Evolutionary conservation across 1,284 basidiomycete genomes (phyloP).

Genomic region (Papiliotrema nemorosa): DNA sequence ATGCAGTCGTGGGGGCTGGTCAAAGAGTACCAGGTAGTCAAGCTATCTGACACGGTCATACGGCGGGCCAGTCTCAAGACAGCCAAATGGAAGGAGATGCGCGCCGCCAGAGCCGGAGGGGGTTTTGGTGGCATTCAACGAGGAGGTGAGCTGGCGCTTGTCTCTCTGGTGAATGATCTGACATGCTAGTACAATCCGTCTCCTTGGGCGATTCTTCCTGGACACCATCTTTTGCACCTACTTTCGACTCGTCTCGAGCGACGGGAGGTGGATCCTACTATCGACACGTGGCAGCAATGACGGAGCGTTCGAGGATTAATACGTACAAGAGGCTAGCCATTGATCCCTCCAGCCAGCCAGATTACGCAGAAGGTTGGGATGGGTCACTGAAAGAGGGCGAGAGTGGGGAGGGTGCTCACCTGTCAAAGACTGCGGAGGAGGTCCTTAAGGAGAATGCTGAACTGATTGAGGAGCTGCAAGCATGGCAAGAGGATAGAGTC

Average conservation of each 20-base stretch:
- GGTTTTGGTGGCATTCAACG: slow-evolving; percentile 27
- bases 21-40: slow-evolving; percentile 10
- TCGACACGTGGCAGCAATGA: slow-evolving; percentile 34
- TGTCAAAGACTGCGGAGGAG: slow-evolving; percentile 16
- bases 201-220: slow-evolving; percentile 9
- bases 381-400: background rate
- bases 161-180: background rate
- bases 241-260: slow-evolving; percentile 31
- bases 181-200: slow-evolving; percentile 11
- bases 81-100: slow-evolving; percentile 37
- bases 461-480: slow-evolving; percentile 35
- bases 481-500: slow-evolving; percentile 36
- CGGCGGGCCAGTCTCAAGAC: slow-evolving; percentile 36
- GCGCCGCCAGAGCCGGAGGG: slow-evolving; percentile 11
- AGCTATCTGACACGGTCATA: slow-evolving; percentile 29
- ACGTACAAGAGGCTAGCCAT: slow-evolving; percentile 13
- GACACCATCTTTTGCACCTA: slow-evolving; percentile 38
- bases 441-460: slow-evolving; percentile 28
- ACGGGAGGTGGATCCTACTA: slow-evolving; percentile 33
- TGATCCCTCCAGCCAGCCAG: background rate
- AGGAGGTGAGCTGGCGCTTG: slow-evolving; percentile 20
- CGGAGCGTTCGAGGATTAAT: slow-evolving; percentile 27
- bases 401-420: background rate
- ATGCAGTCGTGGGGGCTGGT: slow-evolving; percentile 23
- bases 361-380: too few relatives aligned